Base-by-base conservation (phyloP, 1,284 basidiomycete species). In the Vanrija sp. region DNA sequence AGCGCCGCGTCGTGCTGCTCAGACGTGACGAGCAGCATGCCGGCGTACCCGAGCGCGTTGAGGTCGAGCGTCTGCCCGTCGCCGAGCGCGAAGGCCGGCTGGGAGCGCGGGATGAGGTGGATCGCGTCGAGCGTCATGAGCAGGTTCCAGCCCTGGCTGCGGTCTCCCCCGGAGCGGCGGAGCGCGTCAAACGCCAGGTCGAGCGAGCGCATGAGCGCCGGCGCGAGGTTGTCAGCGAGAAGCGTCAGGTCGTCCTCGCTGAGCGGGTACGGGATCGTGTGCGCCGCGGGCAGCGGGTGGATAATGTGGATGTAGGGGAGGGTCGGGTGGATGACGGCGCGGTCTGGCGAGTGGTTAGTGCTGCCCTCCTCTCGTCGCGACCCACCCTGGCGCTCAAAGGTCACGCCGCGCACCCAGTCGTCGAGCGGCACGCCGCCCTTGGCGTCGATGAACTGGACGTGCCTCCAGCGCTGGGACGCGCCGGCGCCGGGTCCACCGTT, bases 401-500 rank as follows among this genome's bases (percentile, higher is more conserved):
- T 77, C 10, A 81, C 73, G n/a, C 75, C 72, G 59, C 79, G 79
- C 5, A 86, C 84, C 59, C 89, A 79, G 45, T 73, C 77, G 71
- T 91, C 89, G 37, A 91, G 78, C 0, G 89, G 89, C 24, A 87
- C 85, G 43, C 81, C 80, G 19, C 77, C 76, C 39, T 49, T 53
- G 19, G 84, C 71, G 18, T 86, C 85, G 25, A 93, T 75, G 57
- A 92, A 85, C 72, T 94, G 90, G 19, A 93, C 66, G 69, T 94
- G 90, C 64, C 93, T 89, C 75, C 92, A 90, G 2, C 81, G 78
- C 75, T 94, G 90, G 70, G 88, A 90, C 8, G 91, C 89, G 35
- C 90, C 91, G 55, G 88, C 90, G 44, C 82, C 79, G 45, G 83
- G 79, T 5, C 89, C 89, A 62, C 88, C 88, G 60, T 94, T 94